phyloP scores from a whole-genome alignment of 345 rosid genomes.

The Bruguiera gymnorhiza region DNA sequence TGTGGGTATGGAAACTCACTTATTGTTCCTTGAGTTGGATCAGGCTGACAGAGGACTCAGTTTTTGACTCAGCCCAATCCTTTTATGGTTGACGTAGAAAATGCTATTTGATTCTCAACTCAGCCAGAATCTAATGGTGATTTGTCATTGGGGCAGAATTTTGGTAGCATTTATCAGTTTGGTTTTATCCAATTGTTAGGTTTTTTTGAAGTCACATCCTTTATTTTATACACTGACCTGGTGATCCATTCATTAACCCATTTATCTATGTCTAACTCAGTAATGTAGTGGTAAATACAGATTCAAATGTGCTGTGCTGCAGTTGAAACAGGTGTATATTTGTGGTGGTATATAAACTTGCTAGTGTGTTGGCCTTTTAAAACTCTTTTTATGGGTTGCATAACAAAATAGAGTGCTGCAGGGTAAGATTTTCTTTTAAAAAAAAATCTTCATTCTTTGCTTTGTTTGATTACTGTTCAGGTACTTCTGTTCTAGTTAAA shows the following conservation, averaged over 20 bases:
- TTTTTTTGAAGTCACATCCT: too few relatives aligned
- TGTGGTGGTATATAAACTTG: not conserved
- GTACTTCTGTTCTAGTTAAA: too few relatives aligned
- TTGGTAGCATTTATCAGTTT: not conserved
- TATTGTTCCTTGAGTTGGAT: not conserved
- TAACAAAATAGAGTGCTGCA: constrained; percentile 33
- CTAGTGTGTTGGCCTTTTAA: not conserved
- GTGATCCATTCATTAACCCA: too few relatives aligned
- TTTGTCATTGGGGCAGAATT: not conserved
- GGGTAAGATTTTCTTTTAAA: constrained; percentile 24
- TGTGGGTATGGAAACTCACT: not conserved
- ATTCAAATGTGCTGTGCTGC: too few relatives aligned
- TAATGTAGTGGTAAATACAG: too few relatives aligned
- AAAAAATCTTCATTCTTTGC: too few relatives aligned
- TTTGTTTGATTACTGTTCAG: too few relatives aligned
- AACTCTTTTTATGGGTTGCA: not conserved
- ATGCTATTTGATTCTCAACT: not conserved
- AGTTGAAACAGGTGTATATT: too few relatives aligned
- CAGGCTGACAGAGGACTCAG: not conserved
- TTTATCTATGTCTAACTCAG: too few relatives aligned
- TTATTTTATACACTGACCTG: too few relatives aligned
- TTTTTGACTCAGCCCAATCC: not conserved
- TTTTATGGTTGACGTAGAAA: not conserved
- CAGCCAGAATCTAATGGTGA: not conserved
- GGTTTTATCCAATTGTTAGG: too few relatives aligned